These are phyloP conservation scores for Exsudoporus frostii DNA, from an alignment of 768 basidiomycete species.

Conservation along the genomic window DNA sequence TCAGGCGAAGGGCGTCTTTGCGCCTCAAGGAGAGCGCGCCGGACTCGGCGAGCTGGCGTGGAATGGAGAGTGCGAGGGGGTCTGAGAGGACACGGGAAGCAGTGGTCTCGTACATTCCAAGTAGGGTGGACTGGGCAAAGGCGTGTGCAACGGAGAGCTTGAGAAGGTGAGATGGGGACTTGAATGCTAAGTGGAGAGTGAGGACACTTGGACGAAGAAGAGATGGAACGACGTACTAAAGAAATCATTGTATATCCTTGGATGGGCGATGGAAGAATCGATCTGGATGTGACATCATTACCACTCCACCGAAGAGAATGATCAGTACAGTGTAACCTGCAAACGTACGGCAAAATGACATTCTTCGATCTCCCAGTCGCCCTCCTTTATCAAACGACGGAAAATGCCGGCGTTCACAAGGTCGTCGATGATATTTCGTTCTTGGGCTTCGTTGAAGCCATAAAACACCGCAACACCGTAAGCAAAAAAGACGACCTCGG, in stretches of 20 bases:
- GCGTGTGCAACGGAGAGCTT: constrained; percentile 94
- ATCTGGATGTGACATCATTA: constrained; percentile 44
- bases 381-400: constrained; percentile 56
- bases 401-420: constrained; percentile 68
- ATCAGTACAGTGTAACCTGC: neutral
- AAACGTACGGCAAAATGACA: constrained; percentile 76
- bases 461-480: constrained; percentile 94
- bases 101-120: constrained; percentile 81
- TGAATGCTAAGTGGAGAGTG: constrained; percentile 59
- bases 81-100: constrained; percentile 78
- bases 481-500: constrained; percentile 76
- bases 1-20: constrained; percentile 81
- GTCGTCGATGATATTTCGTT: constrained; percentile 82
- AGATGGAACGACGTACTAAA: constrained; percentile 63
- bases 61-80: constrained; percentile 74
- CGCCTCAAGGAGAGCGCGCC: constrained; percentile 76
- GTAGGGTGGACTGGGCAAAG: constrained; percentile 89
- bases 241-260: constrained; percentile 94
- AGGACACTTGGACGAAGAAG: neutral
- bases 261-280: constrained; percentile 78
- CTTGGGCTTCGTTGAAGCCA: constrained; percentile 76
- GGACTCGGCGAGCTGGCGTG: constrained; percentile 73
- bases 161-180: constrained; percentile 84
- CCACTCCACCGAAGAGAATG: neutral
- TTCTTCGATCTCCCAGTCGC: constrained; percentile 89